Percentiles rank a stretch among this genome's conserved stretches.
These are phyloP conservation scores for Aspergillus sp. DNA, from an alignment of 2,329 filamentous ascomycete species.

Conservation along the genomic window DNA sequence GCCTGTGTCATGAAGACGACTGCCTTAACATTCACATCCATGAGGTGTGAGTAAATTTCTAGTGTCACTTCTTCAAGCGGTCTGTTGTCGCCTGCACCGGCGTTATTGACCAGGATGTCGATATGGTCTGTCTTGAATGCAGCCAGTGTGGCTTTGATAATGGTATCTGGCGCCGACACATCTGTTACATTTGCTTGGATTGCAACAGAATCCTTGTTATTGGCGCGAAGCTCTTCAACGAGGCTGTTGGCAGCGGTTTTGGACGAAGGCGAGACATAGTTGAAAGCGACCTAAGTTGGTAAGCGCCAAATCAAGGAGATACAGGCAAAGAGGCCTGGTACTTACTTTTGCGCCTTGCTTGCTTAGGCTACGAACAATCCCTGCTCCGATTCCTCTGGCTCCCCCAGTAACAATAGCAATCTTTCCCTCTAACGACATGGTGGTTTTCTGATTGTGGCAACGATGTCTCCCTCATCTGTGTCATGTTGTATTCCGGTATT, in stretches of 20 bases:
- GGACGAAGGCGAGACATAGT: slow-evolving; percentile 18
- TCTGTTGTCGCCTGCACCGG: slow-evolving; percentile 22
- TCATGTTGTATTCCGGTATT: not conserved
- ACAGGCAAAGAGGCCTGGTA: not conserved
- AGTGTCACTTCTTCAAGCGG: slow-evolving; percentile 20
- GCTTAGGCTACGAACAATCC: slow-evolving; percentile 16
- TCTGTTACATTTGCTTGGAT: slow-evolving; percentile 20
- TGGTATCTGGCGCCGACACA: slow-evolving; percentile 2
- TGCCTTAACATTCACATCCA: slow-evolving; percentile 21
- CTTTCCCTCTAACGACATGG: slow-evolving; percentile 20
- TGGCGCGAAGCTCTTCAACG: slow-evolving; percentile 3
- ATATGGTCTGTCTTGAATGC: slow-evolving; percentile 13
- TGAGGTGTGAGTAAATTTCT: slow-evolving; percentile 16
- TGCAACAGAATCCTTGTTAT: slow-evolving; percentile 8
- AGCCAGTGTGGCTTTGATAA: slow-evolving; percentile 11
- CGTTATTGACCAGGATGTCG: slow-evolving; percentile 27
- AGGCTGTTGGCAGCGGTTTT: slow-evolving; percentile 11
- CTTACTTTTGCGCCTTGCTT: slow-evolving; percentile 16
- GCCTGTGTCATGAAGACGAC: slow-evolving; percentile 26
- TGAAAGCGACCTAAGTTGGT: slow-evolving; percentile 16
- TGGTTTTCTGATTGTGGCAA: not conserved
- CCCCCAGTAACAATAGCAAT: slow-evolving; percentile 21
- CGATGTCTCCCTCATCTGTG: not conserved
- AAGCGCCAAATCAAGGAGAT: not conserved
- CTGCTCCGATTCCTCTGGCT: slow-evolving; percentile 18